A percentile compares a stretch with the other conserved stretches of the same genome.
These are phyloP conservation scores for Vigna hirtella DNA, from an alignment of 306 rosid genomes.

Conservation along the genomic window DNA sequence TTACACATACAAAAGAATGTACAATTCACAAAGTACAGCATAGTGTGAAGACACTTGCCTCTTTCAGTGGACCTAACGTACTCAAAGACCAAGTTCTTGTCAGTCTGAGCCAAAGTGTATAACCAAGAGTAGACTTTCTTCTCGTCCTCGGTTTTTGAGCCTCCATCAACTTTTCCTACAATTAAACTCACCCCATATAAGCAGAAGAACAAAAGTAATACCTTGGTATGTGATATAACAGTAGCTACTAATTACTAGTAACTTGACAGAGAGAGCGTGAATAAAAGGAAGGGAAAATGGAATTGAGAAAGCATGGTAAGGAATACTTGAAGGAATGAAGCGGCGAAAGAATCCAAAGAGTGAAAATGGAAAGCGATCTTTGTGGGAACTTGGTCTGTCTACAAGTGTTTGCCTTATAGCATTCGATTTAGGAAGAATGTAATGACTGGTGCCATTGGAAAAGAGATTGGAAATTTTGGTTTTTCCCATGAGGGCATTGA, in stretches of 20 bases:
- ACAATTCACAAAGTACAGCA: not conserved
- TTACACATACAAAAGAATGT: too few relatives aligned
- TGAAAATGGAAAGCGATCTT: constrained; percentile 22
- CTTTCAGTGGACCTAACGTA: constrained; percentile 88
- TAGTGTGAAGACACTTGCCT: constrained; percentile 51
- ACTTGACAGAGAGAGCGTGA: not conserved
- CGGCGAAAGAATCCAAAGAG: constrained; percentile 45
- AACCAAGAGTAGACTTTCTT: constrained; percentile 79
- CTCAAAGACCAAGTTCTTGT: constrained; percentile 70
- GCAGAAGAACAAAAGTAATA: not conserved
- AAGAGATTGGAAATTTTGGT: constrained; percentile 53
- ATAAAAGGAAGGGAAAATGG: not conserved
- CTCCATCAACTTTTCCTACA: constrained; percentile 73
- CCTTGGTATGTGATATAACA: not conserved
- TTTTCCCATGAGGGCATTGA: constrained; percentile 51
- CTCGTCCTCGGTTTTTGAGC: constrained; percentile 72
- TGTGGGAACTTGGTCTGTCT: constrained; percentile 40
- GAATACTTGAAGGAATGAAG: constrained; percentile 52
- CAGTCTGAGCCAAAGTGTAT: constrained; percentile 73
- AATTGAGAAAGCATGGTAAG: not conserved
- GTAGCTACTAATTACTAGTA: not conserved
- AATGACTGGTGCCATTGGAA: constrained; percentile 20
- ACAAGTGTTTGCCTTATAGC: constrained; percentile 55
- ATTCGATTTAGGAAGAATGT: constrained; percentile 53
- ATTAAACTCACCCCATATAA: constrained; percentile 39